Evolutionary conservation across 2,329 filamentous ascomycete genomes (phyloP).

Genomic region (Ilyonectria robusta): DNA sequence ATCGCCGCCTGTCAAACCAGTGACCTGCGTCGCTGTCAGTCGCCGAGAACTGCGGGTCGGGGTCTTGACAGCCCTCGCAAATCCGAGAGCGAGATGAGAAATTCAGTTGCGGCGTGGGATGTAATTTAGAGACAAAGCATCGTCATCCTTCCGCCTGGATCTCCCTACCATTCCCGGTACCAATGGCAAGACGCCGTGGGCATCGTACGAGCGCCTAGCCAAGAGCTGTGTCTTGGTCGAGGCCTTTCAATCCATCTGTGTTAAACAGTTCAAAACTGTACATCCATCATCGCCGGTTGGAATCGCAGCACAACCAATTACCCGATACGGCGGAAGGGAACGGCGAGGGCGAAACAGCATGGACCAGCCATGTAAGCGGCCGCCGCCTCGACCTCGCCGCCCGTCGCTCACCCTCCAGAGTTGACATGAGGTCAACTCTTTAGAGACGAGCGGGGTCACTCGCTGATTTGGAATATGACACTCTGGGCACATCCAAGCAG

Average conservation of each 20-base stretch:
- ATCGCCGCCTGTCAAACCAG: slow-evolving; percentile 36
- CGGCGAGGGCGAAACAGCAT: slow-evolving; percentile 31
- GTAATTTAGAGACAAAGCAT: slow-evolving; percentile 37
- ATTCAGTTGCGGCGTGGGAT: slow-evolving; percentile 36
- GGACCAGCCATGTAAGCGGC: slow-evolving; percentile 19
- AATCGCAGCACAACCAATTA: slow-evolving; percentile 26
- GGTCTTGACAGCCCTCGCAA: slow-evolving; percentile 31
- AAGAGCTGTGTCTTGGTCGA: slow-evolving; percentile 35
- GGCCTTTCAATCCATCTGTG: slow-evolving; percentile 31
- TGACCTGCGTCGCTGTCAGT: slow-evolving; percentile 27
- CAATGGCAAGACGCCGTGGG: slow-evolving; percentile 22
- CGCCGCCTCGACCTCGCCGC: slow-evolving; percentile 19
- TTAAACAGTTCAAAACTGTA: slow-evolving; percentile 23
- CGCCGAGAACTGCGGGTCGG: slow-evolving; percentile 24
- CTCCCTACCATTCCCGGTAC: slow-evolving; percentile 12
- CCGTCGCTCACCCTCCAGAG: slow-evolving; percentile 35
- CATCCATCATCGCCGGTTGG: slow-evolving; percentile 10
- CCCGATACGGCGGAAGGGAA: slow-evolving; percentile 24
- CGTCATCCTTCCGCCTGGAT: slow-evolving; percentile 23
- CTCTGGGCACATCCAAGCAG: slow-evolving; percentile 36
- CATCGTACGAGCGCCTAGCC: slow-evolving; percentile 45
- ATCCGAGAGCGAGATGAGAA: slow-evolving; percentile 31
- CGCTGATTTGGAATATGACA: slow-evolving; percentile 34
- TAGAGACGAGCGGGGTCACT: slow-evolving; percentile 37
- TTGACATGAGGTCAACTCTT: slow-evolving; percentile 38